Base-by-base conservation (phyloP, 768 basidiomycete species). In the Scleroderma bovista region DNA sequence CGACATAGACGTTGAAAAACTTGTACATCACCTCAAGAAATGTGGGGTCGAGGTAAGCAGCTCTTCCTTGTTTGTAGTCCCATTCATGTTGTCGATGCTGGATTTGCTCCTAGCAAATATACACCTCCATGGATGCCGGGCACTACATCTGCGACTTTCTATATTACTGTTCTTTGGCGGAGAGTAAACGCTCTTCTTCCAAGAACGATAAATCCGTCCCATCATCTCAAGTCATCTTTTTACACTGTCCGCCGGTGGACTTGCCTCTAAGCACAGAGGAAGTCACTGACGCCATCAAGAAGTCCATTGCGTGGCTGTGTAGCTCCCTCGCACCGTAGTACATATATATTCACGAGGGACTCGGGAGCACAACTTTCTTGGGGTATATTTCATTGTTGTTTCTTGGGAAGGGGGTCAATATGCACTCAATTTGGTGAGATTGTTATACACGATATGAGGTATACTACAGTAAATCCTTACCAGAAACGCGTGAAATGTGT, bases 61-160 rank as follows among this genome's bases (percentile, higher is more conserved):
- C 16, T 15, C 43, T 42, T 11, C 39, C 41, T 6, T 32, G n/a
- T 22, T 41, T 45, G 44, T 56, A 20, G 48, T 43, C 50, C 54
- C 40, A 52, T 46, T 24, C 32, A 6, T 13, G 5, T 36, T 6
- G 34, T 36, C 34, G 34, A 17, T 51, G 33, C 36, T 6, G 22
- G 19, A 2, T n/a, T 43, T 16, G 26, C 44, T 46, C 44, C 44
- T 57, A 86, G 83, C 75, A 82, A 68, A 80, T 86, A 19, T 81
- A 83, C 60, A 75, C 82, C 17, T 87, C 86, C 2, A 77, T 83
- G 74, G 86, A 88, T 60, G 82, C 85, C 15, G 86, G 86, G 0
- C 83, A 85, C 61, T 89, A 81, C 63, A 67, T 88, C 11, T 86
- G 83, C 61, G 86, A 88, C 67, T 88, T 84, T 63, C 77, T 83